These are phyloP conservation scores for Lasiosphaeris hirsuta DNA, from an alignment of 495 filamentous ascomycete species.

Conservation along the genomic window DNA sequence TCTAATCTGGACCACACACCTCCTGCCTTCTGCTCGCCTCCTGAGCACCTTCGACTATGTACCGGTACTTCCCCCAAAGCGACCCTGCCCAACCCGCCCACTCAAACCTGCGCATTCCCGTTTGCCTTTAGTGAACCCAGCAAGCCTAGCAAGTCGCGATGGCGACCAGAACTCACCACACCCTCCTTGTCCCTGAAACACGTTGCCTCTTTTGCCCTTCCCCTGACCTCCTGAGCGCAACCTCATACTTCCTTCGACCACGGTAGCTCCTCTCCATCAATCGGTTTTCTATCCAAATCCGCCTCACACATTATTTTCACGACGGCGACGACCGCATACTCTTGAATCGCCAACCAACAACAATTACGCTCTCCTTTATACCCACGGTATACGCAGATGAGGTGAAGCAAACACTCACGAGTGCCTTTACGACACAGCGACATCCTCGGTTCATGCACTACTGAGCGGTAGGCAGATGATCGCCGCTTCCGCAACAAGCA, in stretches of 20 bases:
- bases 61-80: constrained; percentile 27
- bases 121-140: background rate
- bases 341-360: too few relatives aligned
- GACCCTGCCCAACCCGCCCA: background rate
- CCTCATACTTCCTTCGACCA: too few relatives aligned
- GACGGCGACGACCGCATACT: too few relatives aligned
- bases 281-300: too few relatives aligned
- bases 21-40: constrained; percentile 17
- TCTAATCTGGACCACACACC: constrained; percentile 23
- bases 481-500: constrained; percentile 10
- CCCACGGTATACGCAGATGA: background rate
- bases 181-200: constrained; percentile 17
- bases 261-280: too few relatives aligned
- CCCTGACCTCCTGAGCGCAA: background rate
- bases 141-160: constrained; percentile 6
- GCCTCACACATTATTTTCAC: too few relatives aligned
- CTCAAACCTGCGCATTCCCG: constrained; percentile 6
- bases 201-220: background rate
- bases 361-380: background rate
- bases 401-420: background rate
- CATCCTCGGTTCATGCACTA: constrained; percentile 6
- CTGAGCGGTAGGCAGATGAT: constrained; percentile 9
- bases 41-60: constrained; percentile 21
- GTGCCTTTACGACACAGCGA: background rate
- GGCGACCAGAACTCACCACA: constrained; percentile 17